Evolutionary conservation across 2,329 filamentous ascomycete species (phyloP).

Genomic region (Fusarium xylarioides): DNA sequence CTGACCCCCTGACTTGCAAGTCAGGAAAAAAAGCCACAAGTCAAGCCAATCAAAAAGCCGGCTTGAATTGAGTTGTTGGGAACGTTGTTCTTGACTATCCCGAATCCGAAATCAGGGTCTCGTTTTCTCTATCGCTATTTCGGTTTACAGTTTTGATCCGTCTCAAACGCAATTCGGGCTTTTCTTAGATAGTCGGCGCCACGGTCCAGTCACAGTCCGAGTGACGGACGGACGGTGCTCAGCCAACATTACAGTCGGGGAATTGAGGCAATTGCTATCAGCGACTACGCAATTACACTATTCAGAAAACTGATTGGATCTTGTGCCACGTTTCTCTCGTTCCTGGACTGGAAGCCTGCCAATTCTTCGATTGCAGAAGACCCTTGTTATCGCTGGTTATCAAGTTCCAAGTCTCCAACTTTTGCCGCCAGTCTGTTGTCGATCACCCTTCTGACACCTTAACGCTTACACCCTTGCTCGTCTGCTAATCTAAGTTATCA

Average conservation of each 20-base stretch:
- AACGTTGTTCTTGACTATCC: conserved; percentile 19
- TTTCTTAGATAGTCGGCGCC: conserved; percentile 26
- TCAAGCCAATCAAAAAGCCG: no score
- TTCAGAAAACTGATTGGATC: conserved; percentile 13
- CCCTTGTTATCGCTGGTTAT: conserved; percentile 21
- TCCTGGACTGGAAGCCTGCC: conserved; percentile 20
- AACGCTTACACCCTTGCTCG: conserved; percentile 18
- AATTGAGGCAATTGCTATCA: neutral
- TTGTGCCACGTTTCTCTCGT: conserved; percentile 14
- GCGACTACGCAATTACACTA: conserved; percentile 23
- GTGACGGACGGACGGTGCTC: conserved; percentile 1
- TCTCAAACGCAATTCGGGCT: conserved; percentile 6
- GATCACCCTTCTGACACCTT: conserved; percentile 22
- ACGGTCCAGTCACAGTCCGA: neutral
- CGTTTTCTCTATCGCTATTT: conserved; percentile 3
- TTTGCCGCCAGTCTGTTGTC: conserved; percentile 32
- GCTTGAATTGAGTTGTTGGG: no score
- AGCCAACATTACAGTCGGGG: conserved; percentile 28
- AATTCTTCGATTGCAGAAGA: conserved; percentile 24
- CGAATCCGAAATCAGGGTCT: conserved; percentile 27
- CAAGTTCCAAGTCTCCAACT: conserved; percentile 30
- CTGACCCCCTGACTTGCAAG: no score
- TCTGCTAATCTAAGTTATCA: conserved; percentile 33
- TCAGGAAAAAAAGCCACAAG: no score
- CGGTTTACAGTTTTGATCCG: conserved; percentile 26